phyloP scores from a whole-genome alignment of 495 filamentous ascomycete genomes.

The Collariella sp. region DNA sequence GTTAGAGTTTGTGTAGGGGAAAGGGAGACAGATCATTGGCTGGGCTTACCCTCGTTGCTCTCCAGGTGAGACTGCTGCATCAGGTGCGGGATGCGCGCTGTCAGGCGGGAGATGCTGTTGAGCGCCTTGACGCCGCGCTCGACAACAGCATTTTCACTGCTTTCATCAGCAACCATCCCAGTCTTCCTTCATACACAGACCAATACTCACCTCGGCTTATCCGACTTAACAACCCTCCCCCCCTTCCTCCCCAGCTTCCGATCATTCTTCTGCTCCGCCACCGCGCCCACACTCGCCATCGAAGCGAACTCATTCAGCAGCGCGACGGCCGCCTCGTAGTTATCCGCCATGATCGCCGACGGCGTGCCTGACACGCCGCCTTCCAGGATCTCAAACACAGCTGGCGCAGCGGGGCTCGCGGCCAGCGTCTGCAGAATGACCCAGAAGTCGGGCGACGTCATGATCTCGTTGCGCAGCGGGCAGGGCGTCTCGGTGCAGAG shows the following conservation, averaged over 20 bases:
- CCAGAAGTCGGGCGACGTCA: conserved; percentile 97
- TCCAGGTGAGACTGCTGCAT: conserved; percentile 93
- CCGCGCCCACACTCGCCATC: conserved; percentile 71
- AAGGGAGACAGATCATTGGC: neutral
- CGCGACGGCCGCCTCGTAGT: conserved; percentile 77
- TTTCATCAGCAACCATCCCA: conserved; percentile 14
- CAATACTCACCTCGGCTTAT: conserved; percentile 48
- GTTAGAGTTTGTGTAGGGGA: conserved; percentile 16
- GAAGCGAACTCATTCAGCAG: conserved; percentile 86
- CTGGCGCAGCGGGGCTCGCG: conserved; percentile 53
- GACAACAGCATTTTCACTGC: conserved; percentile 63
- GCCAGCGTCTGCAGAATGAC: conserved; percentile 73
- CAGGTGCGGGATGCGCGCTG: conserved; percentile 66
- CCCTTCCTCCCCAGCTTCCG: conserved; percentile 43
- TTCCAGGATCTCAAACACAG: conserved; percentile 78
- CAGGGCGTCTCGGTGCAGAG: conserved; percentile 68
- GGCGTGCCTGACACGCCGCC: conserved; percentile 56
- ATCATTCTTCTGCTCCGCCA: conserved; percentile 73
- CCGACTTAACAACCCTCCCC: conserved; percentile 41
- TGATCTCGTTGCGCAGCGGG: conserved; percentile 79
- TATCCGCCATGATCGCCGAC: conserved; percentile 81
- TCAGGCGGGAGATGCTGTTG: conserved; percentile 69
- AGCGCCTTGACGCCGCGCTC: conserved; percentile 73
- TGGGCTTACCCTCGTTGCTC: conserved; percentile 61
- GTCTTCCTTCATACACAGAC: neutral